Evolutionary conservation across 208 protist species (phyloP), one percentile per base, ranked within the genome.

Genomic region (Leishmania mexicana): DNA sequence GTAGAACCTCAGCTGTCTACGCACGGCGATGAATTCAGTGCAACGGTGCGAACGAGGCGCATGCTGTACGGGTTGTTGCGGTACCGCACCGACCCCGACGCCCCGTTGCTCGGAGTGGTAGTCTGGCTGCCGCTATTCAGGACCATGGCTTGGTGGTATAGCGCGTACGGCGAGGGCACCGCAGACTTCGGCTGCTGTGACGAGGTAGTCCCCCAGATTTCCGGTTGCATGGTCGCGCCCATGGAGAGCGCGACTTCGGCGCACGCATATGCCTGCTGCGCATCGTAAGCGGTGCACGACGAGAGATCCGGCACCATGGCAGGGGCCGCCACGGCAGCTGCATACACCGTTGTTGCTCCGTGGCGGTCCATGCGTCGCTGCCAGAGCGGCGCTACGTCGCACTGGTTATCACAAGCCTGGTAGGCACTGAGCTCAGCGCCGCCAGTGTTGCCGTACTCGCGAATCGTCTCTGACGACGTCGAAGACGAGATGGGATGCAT

Each of bases 61-160:
- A 85, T 79, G 21, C 82, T 81, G 74, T 89, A 89, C 28, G 86
- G 86, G 75, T 89, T 89, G 70, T 89, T 83, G 45, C 86, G 83
- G 70, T 87, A 89, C 40, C 86, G 83, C 42, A 62, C 51, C 60
- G 76, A 74, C 19, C 75, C 76, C 6, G 65, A 68, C 19, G 19
- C 57, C 11, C 76, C 75, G n/a, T 17, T 60, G 47, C 47, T 54
- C n/a, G 60, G 62, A 19, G 76, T 76, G 4, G 77, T 78, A 28
- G 40, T 8, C 64, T 78, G 68, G 53, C 77, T 73, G 57, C 62
- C 38, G 54, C 74, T 49, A 57, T 64, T 60, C 57, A 78, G 7
- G 7, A 67, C 38, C 54, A 67, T 68, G 8, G 75, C 8, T 38
- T 73, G 81, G 35, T 71, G 11, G 6, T 51, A 28, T n/a, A 31